phyloP scores from a whole-genome alignment of 768 basidiomycete genomes.

The Crassisporium funariophilum region DNA sequence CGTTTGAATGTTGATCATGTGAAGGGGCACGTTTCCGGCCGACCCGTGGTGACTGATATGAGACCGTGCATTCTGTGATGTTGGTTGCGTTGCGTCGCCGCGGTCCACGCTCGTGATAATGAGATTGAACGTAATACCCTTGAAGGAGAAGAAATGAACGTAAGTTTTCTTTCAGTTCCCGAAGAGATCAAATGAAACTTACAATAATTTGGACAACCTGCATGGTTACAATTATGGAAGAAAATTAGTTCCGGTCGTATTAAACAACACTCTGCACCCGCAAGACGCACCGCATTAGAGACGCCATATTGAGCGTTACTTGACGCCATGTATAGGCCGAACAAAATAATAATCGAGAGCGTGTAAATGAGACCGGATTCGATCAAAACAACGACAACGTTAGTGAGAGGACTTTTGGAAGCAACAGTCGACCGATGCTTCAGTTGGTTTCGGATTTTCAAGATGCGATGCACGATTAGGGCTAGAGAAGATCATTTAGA shows the following conservation, averaged over 20 bases:
- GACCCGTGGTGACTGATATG: conserved; percentile 11
- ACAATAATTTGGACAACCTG: conserved; percentile 47
- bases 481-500: conserved; percentile 20
- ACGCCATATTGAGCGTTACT: conserved; percentile 40
- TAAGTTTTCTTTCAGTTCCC: not conserved
- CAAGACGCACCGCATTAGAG: conserved; percentile 38
- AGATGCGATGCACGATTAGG: conserved; percentile 40
- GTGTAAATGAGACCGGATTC: conserved; percentile 45
- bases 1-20: conserved; percentile 35
- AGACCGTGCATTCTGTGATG: not conserved
- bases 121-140: conserved; percentile 32
- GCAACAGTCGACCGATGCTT: conserved; percentile 22
- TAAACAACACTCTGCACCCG: not conserved
- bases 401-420: conserved; percentile 26
- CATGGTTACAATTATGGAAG: not conserved
- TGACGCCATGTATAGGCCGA: conserved; percentile 35
- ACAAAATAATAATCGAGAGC: conserved; percentile 34
- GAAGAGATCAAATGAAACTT: conserved; percentile 14
- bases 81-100: conserved; percentile 17
- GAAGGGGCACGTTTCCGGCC: conserved; percentile 22
- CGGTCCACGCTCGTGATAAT: conserved; percentile 29
- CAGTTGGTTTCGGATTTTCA: conserved; percentile 31
- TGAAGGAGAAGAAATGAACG: not conserved
- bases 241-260: not conserved
- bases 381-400: conserved; percentile 34